Evolutionary conservation across 148 eudicot species (phyloP), one percentile per base, ranked within the genome.

Genomic region (Camellia japonica): DNA sequence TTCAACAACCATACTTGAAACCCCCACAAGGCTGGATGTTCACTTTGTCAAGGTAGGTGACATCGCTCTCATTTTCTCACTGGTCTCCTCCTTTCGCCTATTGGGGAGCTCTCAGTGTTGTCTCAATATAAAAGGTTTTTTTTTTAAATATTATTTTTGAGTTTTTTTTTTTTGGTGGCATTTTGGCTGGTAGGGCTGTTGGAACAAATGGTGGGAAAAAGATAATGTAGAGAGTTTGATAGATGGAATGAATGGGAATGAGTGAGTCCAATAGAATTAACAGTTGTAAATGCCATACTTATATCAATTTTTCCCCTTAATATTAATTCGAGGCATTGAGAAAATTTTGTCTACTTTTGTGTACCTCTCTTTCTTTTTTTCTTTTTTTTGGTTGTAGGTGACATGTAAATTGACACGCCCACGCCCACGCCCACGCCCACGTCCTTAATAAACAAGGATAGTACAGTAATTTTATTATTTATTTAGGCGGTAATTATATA

Each of bases 1-100:
- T 94, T 92, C 89, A 94, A 85, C 89, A 94, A 85, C 75, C 90
- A 86, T 78, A 84, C 91, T 79, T 90, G 82, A 80, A 79, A 63
- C 46, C 68, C 20, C 47, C 60, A 30, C 38, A 1, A 64, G 58
- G 55, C 75, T 14, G 69, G 42, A 72, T 13, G 6, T 18, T 62
- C 71, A 30, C 41, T 71, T 49, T 49, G 64, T 49, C 64, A 7
- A 54, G 20, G 46, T 60, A 66, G 63, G 80, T 66, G 72, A 54
- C 47, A 67, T 20, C 18, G 69, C 49, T 67, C 38, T 7, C 68
- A 61, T 61, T 61, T 61, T 61, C 19, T 61, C 10, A 20, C 20
- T 70, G 74, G 14, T 4, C 71, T 80, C 72, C 41, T 71, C 43
- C 52, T 30, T 72, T 51, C 44, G 10, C 75, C 60, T 18, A 49